phyloP scores from a whole-genome alignment of 2,329 filamentous ascomycete species.

The Paraphaeosphaeria sporulosa region DNA sequence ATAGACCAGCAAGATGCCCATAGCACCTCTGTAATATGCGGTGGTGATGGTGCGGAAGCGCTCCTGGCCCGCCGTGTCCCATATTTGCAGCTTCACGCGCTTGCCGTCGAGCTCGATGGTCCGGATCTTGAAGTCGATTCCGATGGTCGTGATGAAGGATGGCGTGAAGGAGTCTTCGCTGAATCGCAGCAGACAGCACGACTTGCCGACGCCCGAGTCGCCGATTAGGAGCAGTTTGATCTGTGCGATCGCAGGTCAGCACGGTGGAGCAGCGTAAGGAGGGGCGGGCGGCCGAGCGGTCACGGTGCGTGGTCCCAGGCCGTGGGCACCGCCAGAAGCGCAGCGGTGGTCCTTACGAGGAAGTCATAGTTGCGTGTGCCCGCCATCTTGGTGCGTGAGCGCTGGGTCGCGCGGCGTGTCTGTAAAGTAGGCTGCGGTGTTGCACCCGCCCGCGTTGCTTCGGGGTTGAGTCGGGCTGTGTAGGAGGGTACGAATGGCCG shows the following conservation, averaged over 20 bases:
- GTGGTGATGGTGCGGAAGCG: constrained; percentile 99
- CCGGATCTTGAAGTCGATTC: constrained; percentile 99
- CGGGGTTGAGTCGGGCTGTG: constrained; percentile 11
- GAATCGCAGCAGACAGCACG: constrained; percentile 94
- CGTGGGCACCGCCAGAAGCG: background rate
- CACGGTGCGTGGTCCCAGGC: background rate
- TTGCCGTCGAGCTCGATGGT: constrained; percentile 99
- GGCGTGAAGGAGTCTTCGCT: constrained; percentile 98
- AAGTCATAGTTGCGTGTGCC: constrained; percentile 99
- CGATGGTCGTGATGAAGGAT: constrained; percentile 98
- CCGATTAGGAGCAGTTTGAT: constrained; percentile 97
- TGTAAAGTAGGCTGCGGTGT: constrained; percentile 30
- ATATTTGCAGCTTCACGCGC: constrained; percentile 98
- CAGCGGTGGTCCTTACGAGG: constrained; percentile 69
- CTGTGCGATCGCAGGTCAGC: constrained; percentile 56
- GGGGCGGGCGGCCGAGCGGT: constrained; percentile 9
- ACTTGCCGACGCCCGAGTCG: constrained; percentile 96
- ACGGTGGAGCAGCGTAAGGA: constrained; percentile 2
- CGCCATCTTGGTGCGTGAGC: constrained; percentile 70
- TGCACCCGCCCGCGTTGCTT: constrained; percentile 31
- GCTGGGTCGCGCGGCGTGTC: constrained; percentile 12
- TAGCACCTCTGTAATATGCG: constrained; percentile 96
- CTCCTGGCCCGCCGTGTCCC: constrained; percentile 98
- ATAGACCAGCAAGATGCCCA: constrained; percentile 97
- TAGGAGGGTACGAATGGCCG: constrained; percentile 14